Evolutionary conservation across 352 stramenopile genomes (phyloP).

Genomic region (Phytopythium cucurbitacearum): DNA sequence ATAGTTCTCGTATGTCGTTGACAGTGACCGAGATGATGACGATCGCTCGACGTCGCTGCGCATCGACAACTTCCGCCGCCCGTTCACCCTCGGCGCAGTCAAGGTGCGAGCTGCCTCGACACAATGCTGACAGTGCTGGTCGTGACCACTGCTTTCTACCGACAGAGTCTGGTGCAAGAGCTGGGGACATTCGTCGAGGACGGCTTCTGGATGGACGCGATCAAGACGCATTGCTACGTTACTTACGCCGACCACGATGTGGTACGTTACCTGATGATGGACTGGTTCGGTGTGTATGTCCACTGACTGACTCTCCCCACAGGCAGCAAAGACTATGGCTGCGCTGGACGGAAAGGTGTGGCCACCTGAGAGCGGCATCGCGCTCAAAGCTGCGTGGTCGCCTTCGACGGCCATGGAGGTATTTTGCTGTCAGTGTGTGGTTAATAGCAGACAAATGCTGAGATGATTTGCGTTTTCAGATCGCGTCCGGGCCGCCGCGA

Average conservation of each 20-base stretch:
- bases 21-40: background rate
- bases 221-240: conserved; percentile 87
- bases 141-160: background rate
- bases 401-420: conserved; percentile 48
- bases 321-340: conserved; percentile 46
- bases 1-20: background rate
- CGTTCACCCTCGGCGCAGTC: conserved; percentile 72
- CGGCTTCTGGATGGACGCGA: conserved; percentile 86
- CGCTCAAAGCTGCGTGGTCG: conserved; percentile 32
- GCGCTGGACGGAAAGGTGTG: conserved; percentile 54
- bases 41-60: conserved; percentile 22
- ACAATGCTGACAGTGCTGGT: background rate
- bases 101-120: conserved; percentile 30
- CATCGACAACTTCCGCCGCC: conserved; percentile 70
- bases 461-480: no score
- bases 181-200: conserved; percentile 50
- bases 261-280: conserved; percentile 16
- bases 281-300: background rate
- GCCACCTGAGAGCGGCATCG: conserved; percentile 54
- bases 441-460: no score
- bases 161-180: conserved; percentile 53
- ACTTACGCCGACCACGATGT: conserved; percentile 52
- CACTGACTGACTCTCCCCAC: conserved; percentile 1
- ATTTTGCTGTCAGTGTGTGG: conserved; percentile 1
- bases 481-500: no score